phyloP scores from a whole-genome alignment of 768 basidiomycete species.

The Russula abietina region DNA sequence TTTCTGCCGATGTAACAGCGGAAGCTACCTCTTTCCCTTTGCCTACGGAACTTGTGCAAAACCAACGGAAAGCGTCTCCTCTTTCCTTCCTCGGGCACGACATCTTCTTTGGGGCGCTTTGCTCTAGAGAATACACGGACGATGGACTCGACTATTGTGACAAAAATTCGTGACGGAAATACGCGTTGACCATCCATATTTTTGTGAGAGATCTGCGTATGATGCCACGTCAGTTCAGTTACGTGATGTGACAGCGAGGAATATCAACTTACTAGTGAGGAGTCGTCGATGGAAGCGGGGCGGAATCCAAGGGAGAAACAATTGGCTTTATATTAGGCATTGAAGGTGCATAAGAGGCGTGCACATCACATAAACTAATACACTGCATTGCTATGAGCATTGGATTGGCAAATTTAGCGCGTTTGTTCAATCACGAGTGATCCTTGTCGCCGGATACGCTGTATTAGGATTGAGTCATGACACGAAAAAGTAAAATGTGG shows the following conservation, averaged over 20 bases:
- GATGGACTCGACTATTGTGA: slow-evolving; percentile 1
- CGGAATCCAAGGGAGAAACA: background rate
- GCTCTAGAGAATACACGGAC: background rate
- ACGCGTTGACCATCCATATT: background rate
- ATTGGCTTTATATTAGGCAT: slow-evolving; percentile 15
- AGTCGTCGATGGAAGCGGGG: background rate
- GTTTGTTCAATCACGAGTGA: background rate
- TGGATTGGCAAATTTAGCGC: background rate
- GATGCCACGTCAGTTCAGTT: background rate
- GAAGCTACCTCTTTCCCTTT: background rate
- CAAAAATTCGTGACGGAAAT: background rate
- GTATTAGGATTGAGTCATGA: background rate
- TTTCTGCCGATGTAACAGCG: too few relatives aligned
- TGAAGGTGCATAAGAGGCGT: slow-evolving; percentile 11
- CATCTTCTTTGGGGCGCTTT: background rate
- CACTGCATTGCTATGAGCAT: slow-evolving; percentile 8
- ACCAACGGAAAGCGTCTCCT: too few relatives aligned
- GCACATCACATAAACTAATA: slow-evolving; percentile 12
- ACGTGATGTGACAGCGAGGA: background rate
- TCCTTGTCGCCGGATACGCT: background rate
- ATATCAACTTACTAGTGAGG: background rate
- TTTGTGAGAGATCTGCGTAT: background rate
- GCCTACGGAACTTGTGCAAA: background rate
- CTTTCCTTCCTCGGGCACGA: background rate
- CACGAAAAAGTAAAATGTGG: too few relatives aligned